A percentile compares a stretch with the other conserved stretches of the same genome.
phyloP scores from a whole-genome alignment of 768 basidiomycete genomes.

The Podaxis sp. region DNA sequence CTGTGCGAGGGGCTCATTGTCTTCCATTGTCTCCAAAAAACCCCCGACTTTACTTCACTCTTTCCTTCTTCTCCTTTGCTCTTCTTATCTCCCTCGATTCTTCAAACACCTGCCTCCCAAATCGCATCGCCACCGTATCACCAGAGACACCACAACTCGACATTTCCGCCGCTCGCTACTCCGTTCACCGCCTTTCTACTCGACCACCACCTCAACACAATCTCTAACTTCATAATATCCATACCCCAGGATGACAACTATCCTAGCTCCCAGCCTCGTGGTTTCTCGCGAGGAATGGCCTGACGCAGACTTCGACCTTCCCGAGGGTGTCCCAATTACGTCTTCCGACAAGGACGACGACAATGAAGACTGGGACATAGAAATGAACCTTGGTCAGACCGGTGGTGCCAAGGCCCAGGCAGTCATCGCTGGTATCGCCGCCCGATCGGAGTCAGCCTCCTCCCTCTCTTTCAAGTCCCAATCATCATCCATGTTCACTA shows the following conservation, averaged over 20 bases:
- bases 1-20: slow-evolving; percentile 17
- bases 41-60: slow-evolving; percentile 13
- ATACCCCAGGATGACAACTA: slow-evolving; percentile 48
- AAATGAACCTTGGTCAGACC: slow-evolving; percentile 66
- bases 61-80: slow-evolving; percentile 10
- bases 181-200: neutral
- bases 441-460: slow-evolving; percentile 37
- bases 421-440: slow-evolving; percentile 36
- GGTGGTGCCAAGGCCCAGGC: slow-evolving; percentile 48
- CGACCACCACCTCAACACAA: slow-evolving; percentile 15
- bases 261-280: slow-evolving; percentile 56
- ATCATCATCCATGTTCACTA: slow-evolving; percentile 44
- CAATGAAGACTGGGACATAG: slow-evolving; percentile 79
- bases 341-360: slow-evolving; percentile 66
- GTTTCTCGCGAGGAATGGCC: slow-evolving; percentile 76
- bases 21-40: slow-evolving; percentile 8
- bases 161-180: slow-evolving; percentile 7
- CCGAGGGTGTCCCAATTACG: slow-evolving; percentile 70
- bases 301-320: slow-evolving; percentile 85
- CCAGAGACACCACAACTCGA: slow-evolving; percentile 1
- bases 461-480: slow-evolving; percentile 31
- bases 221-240: slow-evolving; percentile 16
- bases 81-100: slow-evolving; percentile 15
- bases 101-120: neutral
- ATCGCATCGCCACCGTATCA: neutral